These are phyloP conservation scores for Cystofilobasidium macerans DNA, from an alignment of 768 basidiomycete genomes.

Conservation along the genomic window DNA sequence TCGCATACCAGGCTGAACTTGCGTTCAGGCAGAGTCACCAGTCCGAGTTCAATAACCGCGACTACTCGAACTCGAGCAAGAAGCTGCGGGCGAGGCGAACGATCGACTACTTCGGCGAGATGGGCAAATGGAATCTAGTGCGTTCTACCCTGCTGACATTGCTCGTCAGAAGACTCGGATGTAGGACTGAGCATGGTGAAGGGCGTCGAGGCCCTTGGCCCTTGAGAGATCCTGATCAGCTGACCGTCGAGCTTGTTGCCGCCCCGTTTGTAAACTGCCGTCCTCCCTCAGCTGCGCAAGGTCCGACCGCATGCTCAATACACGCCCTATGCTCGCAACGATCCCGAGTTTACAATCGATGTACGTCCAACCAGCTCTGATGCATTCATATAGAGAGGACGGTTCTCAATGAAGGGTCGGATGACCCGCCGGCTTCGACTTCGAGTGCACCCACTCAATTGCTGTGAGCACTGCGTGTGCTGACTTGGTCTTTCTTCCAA, in stretches of 20 bases:
- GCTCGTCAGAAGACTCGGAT: too few species aligned
- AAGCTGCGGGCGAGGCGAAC: constrained; percentile 86
- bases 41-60: constrained; percentile 10
- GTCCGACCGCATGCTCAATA: constrained; percentile 67
- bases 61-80: constrained; percentile 44
- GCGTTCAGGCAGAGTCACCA: constrained; percentile 20
- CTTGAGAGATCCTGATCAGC: too few species aligned
- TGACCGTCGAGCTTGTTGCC: background rate
- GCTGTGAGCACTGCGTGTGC: constrained; percentile 24
- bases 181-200: too few species aligned
- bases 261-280: too few species aligned
- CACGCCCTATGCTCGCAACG: constrained; percentile 30
- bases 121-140: constrained; percentile 78
- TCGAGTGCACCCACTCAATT: too few species aligned
- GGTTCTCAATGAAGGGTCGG: too few species aligned
- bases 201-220: too few species aligned
- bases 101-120: constrained; percentile 83
- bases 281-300: constrained; percentile 29
- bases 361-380: too few species aligned
- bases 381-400: too few species aligned
- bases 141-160: constrained; percentile 32
- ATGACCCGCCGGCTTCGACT: too few species aligned
- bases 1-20: constrained; percentile 19
- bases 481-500: constrained; percentile 2
- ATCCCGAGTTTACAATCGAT: constrained; percentile 52